Evolutionary conservation across 2,329 filamentous ascomycete species (phyloP), one percentile per base, ranked within the genome.

Genomic region (Ophiosphaerella herpotricha): DNA sequence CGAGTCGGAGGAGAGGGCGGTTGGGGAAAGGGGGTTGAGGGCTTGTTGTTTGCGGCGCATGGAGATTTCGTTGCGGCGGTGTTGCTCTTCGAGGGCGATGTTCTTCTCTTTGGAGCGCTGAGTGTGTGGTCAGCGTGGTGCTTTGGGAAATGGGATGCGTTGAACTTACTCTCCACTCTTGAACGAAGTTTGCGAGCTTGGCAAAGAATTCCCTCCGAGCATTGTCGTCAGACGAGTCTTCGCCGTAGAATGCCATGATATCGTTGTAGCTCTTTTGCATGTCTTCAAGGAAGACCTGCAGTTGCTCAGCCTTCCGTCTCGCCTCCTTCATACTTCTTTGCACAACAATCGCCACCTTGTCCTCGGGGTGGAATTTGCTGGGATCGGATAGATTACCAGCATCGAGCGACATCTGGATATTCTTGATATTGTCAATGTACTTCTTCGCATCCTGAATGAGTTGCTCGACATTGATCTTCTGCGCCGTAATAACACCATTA

Each of bases 281-380:
- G 71, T 97, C 91, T 60, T 96, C 92, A 39, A 97, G 78, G 72
- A 96, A 97, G 18, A 97, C 79, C 69, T 90, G 84, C 86, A 97
- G 89, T 77, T 97, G 94, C 74, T 97, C 93, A 2, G 94, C 91
- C 79, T 97, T 99, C 64, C 93, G 84, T 55, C 94, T 81, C 16
- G 94, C 94, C 60, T 99, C 94, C 78, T 97, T 97, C 93, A 99
- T 97, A 59, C 84, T 87, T 43, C 93, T 83, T 75, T 96, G 91
- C 47, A 96, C 92, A 31, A 97, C 82, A 74, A 95, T 90, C 55
- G 88, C 89, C 37, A 97, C 92, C 53, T 94, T 90, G 73, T 99
- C 94, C 75, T 97, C 90, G 14, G 94, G 93, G 70, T 99, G 94
- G 81, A 99, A 99, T 66, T 93, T 95, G 80, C 94, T 97, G 38